Evolutionary conservation across 768 basidiomycete genomes (phyloP), one percentile per base, ranked within the genome.

Genomic region (Podaxis sp.): DNA sequence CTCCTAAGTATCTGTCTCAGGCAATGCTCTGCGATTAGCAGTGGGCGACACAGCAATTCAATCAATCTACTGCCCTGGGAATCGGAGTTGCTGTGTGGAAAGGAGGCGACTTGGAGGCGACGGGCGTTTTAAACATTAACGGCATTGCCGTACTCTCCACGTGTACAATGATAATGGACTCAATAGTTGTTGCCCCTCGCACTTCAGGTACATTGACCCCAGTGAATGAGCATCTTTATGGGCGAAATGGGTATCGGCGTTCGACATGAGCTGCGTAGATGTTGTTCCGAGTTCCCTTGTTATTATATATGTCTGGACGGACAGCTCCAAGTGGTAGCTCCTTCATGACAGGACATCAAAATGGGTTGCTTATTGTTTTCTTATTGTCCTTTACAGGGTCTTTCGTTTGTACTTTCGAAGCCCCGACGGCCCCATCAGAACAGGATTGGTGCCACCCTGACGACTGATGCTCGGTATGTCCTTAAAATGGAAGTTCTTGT

Each of bases 401-500:
- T 59, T 50, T 59, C 49, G 58, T 59, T 59, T 59, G 49, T 59
- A 33, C 57, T 58, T 11, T 22, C 15, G 46, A 50, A 36, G 15
- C 30, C 50, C 40, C 41, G 60, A 48, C 49, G 17, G 33, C 37
- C 53, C 51, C 60, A 62, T 62, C 60, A 56, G 60, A 41, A 17
- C 12, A 22, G 36, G 48, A 37, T 36, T 59, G 48, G 12, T 51
- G 38, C 48, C 20, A 59, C 30, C 44, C 28, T 62, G 60, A 48
- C 44, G 28, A 55, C 53, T 46, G 22, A 46, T 61, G 60, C 48
- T 61, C 60, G 60, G 60, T 48, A 8, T 6, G 17, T 36, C 24
- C 26, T 46, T 24, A 36, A 40, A 62, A 56, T 50, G 61, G 61
- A 50, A 62, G 48, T 33, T 20, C 46, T 62, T 62, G 61, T 62